Conservation (phyloP, 2,329 filamentous ascomycete species). For the Phyllosticta ampelicida region DNA sequence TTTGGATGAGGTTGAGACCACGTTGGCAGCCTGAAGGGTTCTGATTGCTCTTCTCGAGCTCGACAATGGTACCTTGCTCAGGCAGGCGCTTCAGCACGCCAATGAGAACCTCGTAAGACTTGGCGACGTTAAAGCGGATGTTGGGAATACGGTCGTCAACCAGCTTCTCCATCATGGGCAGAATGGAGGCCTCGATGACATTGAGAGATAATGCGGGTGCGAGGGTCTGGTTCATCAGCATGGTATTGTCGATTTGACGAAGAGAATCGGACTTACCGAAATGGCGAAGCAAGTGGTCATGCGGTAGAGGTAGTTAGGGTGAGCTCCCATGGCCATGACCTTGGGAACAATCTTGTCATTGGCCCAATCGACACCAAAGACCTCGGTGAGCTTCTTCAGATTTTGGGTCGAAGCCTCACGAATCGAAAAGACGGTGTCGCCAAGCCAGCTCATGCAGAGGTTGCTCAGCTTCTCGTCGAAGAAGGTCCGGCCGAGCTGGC, state of each 20-base stretch:
- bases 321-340: conserved; percentile 95
- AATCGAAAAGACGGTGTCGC: conserved; percentile 97
- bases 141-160: conserved; percentile 93
- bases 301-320: conserved; percentile 97
- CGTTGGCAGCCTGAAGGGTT: conserved; percentile 52
- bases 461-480: conserved; percentile 95
- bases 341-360: conserved; percentile 96
- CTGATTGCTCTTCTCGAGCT: conserved; percentile 67
- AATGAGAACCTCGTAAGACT: conserved; percentile 87
- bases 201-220: conserved; percentile 86
- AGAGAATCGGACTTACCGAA: conserved; percentile 56
- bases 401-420: conserved; percentile 95
- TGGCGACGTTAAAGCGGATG: conserved; percentile 98
- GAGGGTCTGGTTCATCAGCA: conserved; percentile 56
- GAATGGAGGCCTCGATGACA: conserved; percentile 83
- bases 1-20: conserved; percentile 70
- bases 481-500: conserved; percentile 91
- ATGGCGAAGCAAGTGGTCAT: conserved; percentile 99
- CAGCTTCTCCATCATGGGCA: conserved; percentile 93
- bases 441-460: conserved; percentile 96
- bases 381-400: conserved; percentile 94
- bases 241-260: background rate
- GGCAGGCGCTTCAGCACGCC: conserved; percentile 86
- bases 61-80: conserved; percentile 73
- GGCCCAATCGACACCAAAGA: conserved; percentile 97